A percentile compares a stretch with the other conserved stretches of the same genome.
Conservation (phyloP, 805 yeast species). For the Middelhovenomyces tepae region DNA sequence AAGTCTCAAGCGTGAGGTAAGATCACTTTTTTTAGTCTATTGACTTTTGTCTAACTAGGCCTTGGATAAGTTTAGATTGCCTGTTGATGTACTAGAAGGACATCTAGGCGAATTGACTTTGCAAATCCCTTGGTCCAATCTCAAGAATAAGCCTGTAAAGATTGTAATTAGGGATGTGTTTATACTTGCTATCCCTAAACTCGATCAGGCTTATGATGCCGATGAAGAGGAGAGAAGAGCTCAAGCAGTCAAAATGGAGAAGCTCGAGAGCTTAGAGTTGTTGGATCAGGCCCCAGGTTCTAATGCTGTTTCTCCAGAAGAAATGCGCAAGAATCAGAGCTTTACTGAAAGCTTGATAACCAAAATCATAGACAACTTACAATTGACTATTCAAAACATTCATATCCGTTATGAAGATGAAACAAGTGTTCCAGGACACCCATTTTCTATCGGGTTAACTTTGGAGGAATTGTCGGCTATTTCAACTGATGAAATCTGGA, state of each 20-base stretch:
- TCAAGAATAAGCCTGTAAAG: constrained; percentile 88
- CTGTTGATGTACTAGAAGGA: constrained; percentile 82
- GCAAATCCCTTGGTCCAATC: constrained; percentile 94
- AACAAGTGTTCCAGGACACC: constrained; percentile 49
- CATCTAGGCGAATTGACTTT: constrained; percentile 80
- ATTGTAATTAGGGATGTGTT: constrained; percentile 80
- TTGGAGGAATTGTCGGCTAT: constrained; percentile 84
- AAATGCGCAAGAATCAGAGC: constrained; percentile 52
- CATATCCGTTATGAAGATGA: constrained; percentile 89
- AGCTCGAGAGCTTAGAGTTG: constrained; percentile 55
- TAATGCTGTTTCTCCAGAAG: constrained; percentile 20
- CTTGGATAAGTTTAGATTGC: constrained; percentile 74
- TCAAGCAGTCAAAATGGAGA: constrained; percentile 56
- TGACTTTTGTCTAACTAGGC: constrained; percentile 33
- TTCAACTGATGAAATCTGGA: constrained; percentile 80
- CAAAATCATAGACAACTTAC: constrained; percentile 87
- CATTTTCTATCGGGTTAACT: constrained; percentile 77
- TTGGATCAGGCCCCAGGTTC: neutral
- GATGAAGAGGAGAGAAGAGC: constrained; percentile 51
- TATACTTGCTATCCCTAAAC: constrained; percentile 68
- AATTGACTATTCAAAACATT: constrained; percentile 81
- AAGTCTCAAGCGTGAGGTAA: constrained; percentile 63
- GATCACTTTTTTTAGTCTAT: constrained; percentile 8
- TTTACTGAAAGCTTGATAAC: constrained; percentile 83
- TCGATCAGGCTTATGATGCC: constrained; percentile 51